These are phyloP conservation scores for Cenchrus fungigraminus DNA, from an alignment of 176 grass and related monocot species.

Conservation along the genomic window DNA sequence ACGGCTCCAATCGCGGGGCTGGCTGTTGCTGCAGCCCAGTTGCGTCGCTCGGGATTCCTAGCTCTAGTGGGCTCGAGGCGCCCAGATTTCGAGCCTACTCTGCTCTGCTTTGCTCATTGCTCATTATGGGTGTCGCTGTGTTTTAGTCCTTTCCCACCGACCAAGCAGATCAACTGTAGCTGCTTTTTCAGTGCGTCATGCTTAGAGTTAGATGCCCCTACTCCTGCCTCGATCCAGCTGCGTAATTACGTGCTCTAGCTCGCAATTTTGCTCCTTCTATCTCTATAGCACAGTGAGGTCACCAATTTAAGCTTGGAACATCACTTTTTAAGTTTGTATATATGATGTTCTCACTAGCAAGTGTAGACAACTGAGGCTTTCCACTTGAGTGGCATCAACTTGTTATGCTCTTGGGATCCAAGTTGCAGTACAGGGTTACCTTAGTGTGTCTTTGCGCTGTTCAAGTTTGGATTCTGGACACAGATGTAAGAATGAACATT, in stretches of 20 bases:
- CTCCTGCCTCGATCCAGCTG: neutral
- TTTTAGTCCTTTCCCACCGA: neutral
- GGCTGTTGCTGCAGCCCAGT: neutral
- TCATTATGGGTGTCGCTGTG: neutral
- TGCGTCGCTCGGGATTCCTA: neutral
- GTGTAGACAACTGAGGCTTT: neutral
- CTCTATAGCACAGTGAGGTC: neutral
- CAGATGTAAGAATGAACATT: neutral
- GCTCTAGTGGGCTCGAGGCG: neutral
- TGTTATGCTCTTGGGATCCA: neutral
- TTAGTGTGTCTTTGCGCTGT: neutral
- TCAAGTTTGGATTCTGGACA: neutral
- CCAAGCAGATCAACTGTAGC: neutral
- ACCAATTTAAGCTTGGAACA: neutral
- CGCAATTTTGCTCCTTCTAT: neutral
- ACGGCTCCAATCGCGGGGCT: neutral
- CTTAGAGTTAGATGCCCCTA: neutral
- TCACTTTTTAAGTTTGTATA: neutral
- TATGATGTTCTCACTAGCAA: neutral
- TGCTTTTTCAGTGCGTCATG: neutral
- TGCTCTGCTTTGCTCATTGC: neutral
- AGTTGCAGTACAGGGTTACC: neutral
- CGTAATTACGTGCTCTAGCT: neutral
- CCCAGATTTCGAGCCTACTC: slow-evolving; percentile 16
- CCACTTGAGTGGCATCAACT: neutral